phyloP scores from a whole-genome alignment of 495 filamentous ascomycete species.

The Talaromyces stipitatus region DNA sequence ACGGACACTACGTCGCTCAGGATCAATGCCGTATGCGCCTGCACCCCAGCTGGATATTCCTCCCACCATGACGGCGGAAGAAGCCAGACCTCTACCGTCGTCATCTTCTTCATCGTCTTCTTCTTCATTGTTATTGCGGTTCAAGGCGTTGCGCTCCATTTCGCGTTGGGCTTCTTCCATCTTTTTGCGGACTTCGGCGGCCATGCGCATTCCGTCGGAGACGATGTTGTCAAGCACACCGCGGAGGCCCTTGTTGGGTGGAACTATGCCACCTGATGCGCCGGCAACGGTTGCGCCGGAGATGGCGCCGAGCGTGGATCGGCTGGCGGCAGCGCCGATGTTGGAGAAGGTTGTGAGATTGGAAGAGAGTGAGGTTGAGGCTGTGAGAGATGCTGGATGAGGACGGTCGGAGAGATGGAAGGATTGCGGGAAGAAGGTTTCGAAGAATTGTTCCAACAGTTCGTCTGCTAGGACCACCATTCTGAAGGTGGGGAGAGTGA shows the following conservation, averaged over 20 bases:
- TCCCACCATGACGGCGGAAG: constrained; percentile 25
- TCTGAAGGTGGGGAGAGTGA: constrained; percentile 95
- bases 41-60: constrained; percentile 40
- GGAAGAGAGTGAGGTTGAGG: constrained; percentile 60
- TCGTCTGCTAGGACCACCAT: constrained; percentile 98
- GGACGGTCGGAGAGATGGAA: constrained; percentile 54
- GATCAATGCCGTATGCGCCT: constrained; percentile 43
- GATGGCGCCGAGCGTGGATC: constrained; percentile 27
- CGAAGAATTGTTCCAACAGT: constrained; percentile 91
- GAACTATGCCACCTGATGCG: constrained; percentile 45
- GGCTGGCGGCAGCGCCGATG: constrained; percentile 46
- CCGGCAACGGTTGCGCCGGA: constrained; percentile 35
- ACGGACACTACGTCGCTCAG: constrained; percentile 54
- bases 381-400: constrained; percentile 27
- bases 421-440: constrained; percentile 67
- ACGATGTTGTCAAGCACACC: constrained; percentile 96
- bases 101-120: constrained; percentile 68
- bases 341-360: constrained; percentile 77
- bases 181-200: constrained; percentile 76
- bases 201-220: constrained; percentile 91
- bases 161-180: constrained; percentile 91
- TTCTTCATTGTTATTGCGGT: constrained; percentile 72
- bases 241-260: constrained; percentile 67
- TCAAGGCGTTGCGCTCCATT: constrained; percentile 68
- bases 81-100: constrained; percentile 19